Conservation (phyloP, 2,329 filamentous ascomycete species). For the Trichoderma brevicompactum region DNA sequence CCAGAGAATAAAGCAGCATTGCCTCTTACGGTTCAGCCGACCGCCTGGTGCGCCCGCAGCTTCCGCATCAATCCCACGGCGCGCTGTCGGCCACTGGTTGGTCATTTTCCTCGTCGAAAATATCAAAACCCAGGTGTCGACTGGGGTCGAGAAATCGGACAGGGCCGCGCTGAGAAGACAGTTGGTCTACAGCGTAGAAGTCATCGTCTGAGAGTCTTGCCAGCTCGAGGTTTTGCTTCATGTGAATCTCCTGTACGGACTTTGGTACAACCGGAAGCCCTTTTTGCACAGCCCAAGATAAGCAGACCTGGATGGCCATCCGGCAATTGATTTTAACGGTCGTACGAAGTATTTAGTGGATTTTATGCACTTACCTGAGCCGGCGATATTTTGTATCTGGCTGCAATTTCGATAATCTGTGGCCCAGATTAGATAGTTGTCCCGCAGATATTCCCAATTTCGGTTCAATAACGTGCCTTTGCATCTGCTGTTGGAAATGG, state of each 20-base stretch:
- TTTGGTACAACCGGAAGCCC: slow-evolving; percentile 3
- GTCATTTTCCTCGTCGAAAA: slow-evolving; percentile 19
- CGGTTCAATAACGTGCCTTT: neutral
- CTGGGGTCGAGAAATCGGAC: slow-evolving; percentile 12
- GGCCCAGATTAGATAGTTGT: neutral
- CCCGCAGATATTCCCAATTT: accelerated
- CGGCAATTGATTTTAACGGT: too few relatives aligned
- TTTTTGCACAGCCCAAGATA: slow-evolving; percentile 20
- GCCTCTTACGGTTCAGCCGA: neutral
- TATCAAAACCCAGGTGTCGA: slow-evolving; percentile 11
- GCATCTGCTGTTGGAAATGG: slow-evolving; percentile 8
- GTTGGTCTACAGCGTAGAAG: neutral
- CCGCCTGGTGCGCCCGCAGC: too few relatives aligned
- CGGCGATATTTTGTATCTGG: neutral
- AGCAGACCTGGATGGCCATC: slow-evolving; percentile 2
- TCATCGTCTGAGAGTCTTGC: neutral
- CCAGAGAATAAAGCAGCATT: neutral
- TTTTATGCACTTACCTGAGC: slow-evolving; percentile 1
- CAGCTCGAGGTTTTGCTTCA: slow-evolving; percentile 6
- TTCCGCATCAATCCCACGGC: neutral
- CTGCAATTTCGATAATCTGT: slow-evolving; percentile 5
- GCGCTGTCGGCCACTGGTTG: slow-evolving; percentile 4
- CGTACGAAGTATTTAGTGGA: neutral
- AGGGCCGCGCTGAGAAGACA: neutral
- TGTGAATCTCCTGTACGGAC: slow-evolving; percentile 1